Percentiles rank a stretch among this genome's conserved stretches.
Evolutionary conservation across 345 rosid genomes (phyloP).

Genomic region (Brassica incana): DNA sequence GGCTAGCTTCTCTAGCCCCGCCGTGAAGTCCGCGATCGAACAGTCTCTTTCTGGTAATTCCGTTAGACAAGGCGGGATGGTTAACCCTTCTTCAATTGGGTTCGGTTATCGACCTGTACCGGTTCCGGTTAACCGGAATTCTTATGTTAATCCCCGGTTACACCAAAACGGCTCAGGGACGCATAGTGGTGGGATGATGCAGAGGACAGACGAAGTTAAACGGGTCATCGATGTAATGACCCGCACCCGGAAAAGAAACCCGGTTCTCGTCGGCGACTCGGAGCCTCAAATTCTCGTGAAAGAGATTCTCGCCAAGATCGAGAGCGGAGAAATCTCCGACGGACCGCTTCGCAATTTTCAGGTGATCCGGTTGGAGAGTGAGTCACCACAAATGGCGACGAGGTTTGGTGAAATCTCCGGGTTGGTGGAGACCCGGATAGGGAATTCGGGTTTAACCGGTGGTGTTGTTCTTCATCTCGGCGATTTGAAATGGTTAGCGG

Average conservation of each 20-base stretch:
- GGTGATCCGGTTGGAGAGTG: conserved; percentile 66
- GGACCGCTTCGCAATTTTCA: conserved; percentile 56
- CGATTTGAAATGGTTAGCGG: conserved; percentile 87
- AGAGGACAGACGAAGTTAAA: conserved; percentile 63
- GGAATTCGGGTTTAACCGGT: conserved; percentile 41
- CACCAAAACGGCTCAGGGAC: conserved; percentile 49
- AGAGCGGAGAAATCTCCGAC: conserved; percentile 60
- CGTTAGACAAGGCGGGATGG: conserved; percentile 39
- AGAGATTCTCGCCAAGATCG: conserved; percentile 65
- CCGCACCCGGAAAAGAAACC: conserved; percentile 71
- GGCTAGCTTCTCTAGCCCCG: conserved; percentile 96
- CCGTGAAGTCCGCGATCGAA: conserved; percentile 88
- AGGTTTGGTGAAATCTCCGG: conserved; percentile 61
- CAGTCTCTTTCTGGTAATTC: conserved; percentile 51
- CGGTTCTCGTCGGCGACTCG: conserved; percentile 83
- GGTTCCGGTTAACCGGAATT: conserved; percentile 50
- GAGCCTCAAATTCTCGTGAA: conserved; percentile 71
- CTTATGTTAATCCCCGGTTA: conserved; percentile 78
- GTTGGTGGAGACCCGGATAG: conserved; percentile 55
- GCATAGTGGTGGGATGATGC: conserved; percentile 45
- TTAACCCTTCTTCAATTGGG: conserved; percentile 49
- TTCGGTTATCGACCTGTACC: conserved; percentile 61
- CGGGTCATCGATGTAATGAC: conserved; percentile 64
- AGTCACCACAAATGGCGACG: conserved; percentile 43
- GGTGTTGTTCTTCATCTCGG: conserved; percentile 85